Percentiles rank a stretch among this genome's conserved stretches.
These are phyloP conservation scores for Cyberlindnera mrakii DNA, from an alignment of 805 yeast species.

Conservation along the genomic window DNA sequence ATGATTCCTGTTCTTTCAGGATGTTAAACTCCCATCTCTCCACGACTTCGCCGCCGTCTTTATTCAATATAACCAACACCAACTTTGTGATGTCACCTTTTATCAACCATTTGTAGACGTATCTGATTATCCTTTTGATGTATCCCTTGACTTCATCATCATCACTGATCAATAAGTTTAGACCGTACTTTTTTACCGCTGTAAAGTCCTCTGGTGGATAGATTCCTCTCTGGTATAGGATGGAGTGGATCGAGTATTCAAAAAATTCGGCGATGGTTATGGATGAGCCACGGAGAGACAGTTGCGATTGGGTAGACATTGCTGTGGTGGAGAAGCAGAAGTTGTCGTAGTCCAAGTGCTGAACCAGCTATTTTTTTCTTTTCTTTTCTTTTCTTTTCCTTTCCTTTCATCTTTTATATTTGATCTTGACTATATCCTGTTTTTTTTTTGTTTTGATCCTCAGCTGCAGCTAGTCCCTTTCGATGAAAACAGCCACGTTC, in stretches of 20 bases:
- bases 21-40: slow-evolving; percentile 88
- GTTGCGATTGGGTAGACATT: slow-evolving; percentile 33
- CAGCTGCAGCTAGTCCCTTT: too few species aligned
- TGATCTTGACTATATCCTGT: too few species aligned
- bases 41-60: slow-evolving; percentile 57
- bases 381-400: too few species aligned
- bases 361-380: too few species aligned
- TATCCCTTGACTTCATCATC: slow-evolving; percentile 75
- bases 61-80: slow-evolving; percentile 67
- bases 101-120: slow-evolving; percentile 68
- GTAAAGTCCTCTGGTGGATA: slow-evolving; percentile 85
- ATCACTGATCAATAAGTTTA: slow-evolving; percentile 62
- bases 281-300: slow-evolving; percentile 61
- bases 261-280: slow-evolving; percentile 78
- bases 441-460: too few species aligned
- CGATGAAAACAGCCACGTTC: too few species aligned
- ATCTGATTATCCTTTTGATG: slow-evolving; percentile 59
- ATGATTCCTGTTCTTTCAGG: not conserved
- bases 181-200: slow-evolving; percentile 71
- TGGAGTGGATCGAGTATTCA: slow-evolving; percentile 71
- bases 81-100: slow-evolving; percentile 62
- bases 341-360: not conserved
- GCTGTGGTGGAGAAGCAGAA: not conserved
- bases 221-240: slow-evolving; percentile 83
- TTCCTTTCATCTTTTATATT: too few species aligned